These are phyloP conservation scores for Caloboletus firmus DNA, from an alignment of 1,284 basidiomycete genomes.

Conservation along the genomic window DNA sequence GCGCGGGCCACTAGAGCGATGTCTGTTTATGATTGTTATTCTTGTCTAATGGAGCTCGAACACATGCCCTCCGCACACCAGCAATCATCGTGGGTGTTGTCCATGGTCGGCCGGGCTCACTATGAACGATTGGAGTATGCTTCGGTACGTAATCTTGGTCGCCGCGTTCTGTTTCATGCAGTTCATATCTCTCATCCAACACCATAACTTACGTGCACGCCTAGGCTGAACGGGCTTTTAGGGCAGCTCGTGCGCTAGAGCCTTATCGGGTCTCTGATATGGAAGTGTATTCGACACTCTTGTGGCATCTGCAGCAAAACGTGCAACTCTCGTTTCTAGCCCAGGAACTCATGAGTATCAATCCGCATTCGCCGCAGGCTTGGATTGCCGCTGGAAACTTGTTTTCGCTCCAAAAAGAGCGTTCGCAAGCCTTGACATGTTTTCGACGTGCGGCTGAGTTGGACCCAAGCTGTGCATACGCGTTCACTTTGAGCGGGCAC, in stretches of 20 bases:
- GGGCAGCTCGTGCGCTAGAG: conserved; percentile 72
- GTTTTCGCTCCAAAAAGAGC: conserved; percentile 90
- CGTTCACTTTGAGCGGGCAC: conserved; percentile 91
- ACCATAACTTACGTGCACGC: conserved; percentile 29
- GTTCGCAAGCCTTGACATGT: conserved; percentile 86
- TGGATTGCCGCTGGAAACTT: conserved; percentile 96
- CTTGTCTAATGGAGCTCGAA: conserved; percentile 74
- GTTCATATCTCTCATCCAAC: conserved; percentile 14
- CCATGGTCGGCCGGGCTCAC: conserved; percentile 80
- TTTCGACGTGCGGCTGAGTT: conserved; percentile 86
- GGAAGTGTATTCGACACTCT: conserved; percentile 90
- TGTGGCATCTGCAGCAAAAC: conserved; percentile 87
- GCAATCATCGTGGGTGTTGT: conserved; percentile 72
- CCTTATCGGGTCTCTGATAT: conserved; percentile 87
- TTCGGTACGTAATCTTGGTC: conserved; percentile 59
- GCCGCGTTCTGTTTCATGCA: conserved; percentile 3
- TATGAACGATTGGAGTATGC: conserved; percentile 87
- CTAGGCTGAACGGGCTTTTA: conserved; percentile 86
- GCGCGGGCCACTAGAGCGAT: conserved; percentile 74
- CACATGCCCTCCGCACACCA: conserved; percentile 76
- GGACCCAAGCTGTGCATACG: conserved; percentile 85
- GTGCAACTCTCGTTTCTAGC: conserved; percentile 86
- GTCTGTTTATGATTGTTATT: conserved; percentile 72
- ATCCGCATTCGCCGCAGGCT: conserved; percentile 78
- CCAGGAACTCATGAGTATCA: conserved; percentile 83